A percentile compares a stretch with the other conserved stretches of the same genome.
phyloP scores from a whole-genome alignment of 148 eudicot genomes.

The Amaranthus palmeri region DNA sequence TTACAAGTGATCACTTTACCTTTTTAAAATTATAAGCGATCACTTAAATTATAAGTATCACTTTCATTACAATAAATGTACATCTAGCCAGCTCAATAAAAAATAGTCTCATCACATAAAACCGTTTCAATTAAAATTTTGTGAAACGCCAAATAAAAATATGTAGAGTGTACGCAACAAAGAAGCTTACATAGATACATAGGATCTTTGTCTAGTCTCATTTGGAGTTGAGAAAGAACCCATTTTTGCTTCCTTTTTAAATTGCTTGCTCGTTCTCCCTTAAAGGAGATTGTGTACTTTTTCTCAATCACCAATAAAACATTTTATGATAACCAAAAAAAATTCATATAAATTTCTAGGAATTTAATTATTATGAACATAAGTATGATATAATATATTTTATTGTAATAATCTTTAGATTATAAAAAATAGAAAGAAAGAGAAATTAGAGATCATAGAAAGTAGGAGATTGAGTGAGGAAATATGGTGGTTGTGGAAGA shows the following conservation, averaged over 20 bases:
- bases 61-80: no score
- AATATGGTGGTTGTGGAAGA: background rate
- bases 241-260: constrained; percentile 13
- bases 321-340: background rate
- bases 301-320: background rate
- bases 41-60: no score
- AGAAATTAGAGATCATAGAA: background rate
- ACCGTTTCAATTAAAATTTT: no score
- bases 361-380: background rate
- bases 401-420: background rate
- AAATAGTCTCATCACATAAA: no score
- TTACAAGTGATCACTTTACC: no score
- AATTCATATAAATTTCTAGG: background rate
- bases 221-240: constrained; percentile 29
- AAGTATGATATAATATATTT: background rate
- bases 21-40: no score
- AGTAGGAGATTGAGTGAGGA: constrained; percentile 6
- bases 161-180: background rate
- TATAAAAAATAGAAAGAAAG: background rate
- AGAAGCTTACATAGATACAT: constrained; percentile 38
- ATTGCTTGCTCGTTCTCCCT: constrained; percentile 5
- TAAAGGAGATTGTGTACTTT: background rate
- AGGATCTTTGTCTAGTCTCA: constrained; percentile 43
- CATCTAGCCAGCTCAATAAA: no score
- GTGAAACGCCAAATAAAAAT: no score